Percentiles rank a stretch among this genome's conserved stretches.
Evolutionary conservation across 176 grass and related monocot species (phyloP).

Genomic region (Olyra latifolia): DNA sequence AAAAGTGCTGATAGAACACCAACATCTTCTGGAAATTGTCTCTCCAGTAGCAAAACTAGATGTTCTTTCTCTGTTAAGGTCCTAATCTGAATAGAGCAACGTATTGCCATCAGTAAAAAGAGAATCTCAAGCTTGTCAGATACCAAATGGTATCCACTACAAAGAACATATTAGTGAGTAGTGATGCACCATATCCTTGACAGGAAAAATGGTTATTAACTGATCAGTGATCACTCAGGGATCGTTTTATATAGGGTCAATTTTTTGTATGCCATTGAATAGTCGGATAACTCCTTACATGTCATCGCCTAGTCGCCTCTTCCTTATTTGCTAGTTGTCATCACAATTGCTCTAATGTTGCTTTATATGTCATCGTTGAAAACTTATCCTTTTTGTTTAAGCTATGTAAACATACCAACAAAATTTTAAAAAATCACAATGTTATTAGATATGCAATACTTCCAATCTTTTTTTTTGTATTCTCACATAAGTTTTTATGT

Average conservation of each 20-base stretch:
- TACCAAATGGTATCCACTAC: neutral
- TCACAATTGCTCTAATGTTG: no score
- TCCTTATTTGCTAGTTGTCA: no score
- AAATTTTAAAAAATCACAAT: no score
- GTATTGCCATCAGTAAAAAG: neutral
- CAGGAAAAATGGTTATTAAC: neutral
- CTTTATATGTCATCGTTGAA: no score
- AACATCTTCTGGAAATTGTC: constrained; percentile 74
- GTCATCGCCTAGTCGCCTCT: no score
- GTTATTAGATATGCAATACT: no score
- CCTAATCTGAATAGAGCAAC: constrained; percentile 56
- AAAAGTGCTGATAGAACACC: constrained; percentile 75
- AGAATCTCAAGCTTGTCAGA: neutral
- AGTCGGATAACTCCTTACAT: no score
- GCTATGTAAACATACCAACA: no score
- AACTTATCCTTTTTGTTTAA: no score
- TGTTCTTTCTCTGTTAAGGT: constrained; percentile 74
- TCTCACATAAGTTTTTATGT: no score
- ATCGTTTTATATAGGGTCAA: neutral
- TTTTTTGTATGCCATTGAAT: no score
- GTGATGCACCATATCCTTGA: neutral
- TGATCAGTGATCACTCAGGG: neutral
- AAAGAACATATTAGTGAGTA: neutral
- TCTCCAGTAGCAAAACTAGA: constrained; percentile 62
- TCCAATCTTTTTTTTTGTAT: no score